Conservation (phyloP, 768 basidiomycete species). For the Naganishia kalamii region DNA sequence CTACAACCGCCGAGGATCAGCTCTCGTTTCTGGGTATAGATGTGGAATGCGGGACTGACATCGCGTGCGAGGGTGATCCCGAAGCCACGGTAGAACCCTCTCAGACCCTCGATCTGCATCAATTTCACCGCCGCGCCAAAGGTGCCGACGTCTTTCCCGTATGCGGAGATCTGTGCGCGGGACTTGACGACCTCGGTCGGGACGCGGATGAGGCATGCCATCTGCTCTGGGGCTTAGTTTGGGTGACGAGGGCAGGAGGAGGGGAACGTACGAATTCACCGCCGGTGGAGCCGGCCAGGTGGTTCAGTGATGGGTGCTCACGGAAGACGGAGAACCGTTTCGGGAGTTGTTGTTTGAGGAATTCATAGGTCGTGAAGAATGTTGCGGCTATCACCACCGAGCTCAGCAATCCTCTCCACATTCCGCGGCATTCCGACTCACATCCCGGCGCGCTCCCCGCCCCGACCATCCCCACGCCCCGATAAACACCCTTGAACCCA, state of each 20-base stretch:
- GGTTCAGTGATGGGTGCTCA: conserved; percentile 49
- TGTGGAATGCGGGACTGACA: conserved; percentile 46
- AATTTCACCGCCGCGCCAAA: conserved; percentile 43
- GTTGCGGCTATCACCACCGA: conserved; percentile 72
- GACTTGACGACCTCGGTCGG: conserved; percentile 96
- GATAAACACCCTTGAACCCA: conserved; percentile 84
- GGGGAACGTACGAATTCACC: conserved; percentile 53
- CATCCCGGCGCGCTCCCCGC: conserved; percentile 95
- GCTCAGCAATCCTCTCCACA: not conserved
- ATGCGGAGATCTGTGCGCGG: conserved; percentile 76
- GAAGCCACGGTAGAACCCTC: conserved; percentile 84
- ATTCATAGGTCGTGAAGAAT: conserved; percentile 93
- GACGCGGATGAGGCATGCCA: conserved; percentile 85
- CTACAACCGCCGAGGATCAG: conserved; percentile 48
- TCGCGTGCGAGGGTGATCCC: conserved; percentile 68
- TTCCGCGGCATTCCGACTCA: conserved; percentile 44
- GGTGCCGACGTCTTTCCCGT: conserved; percentile 49
- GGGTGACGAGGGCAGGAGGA: not conserved
- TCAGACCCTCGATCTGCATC: conserved; percentile 57
- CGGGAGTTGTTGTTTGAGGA: conserved; percentile 69
- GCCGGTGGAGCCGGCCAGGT: conserved; percentile 54
- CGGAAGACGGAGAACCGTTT: conserved; percentile 55
- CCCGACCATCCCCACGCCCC: conserved; percentile 86
- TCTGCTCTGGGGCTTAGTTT: conserved; percentile 16
- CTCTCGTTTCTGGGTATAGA: not conserved